Evolutionary conservation across 768 basidiomycete genomes (phyloP).

Genomic region (Galerina marginata): DNA sequence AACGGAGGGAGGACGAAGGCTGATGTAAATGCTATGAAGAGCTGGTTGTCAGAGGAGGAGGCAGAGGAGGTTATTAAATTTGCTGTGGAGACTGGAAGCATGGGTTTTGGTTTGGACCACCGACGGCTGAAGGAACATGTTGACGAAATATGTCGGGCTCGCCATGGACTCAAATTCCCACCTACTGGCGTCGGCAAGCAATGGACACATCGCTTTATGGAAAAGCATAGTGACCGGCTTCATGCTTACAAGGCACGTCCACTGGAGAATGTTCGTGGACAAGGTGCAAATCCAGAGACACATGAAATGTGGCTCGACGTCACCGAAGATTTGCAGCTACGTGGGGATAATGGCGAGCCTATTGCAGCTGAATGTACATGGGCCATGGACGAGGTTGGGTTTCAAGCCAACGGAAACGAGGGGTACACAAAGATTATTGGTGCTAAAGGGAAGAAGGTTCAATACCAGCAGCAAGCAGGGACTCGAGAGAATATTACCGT

Average conservation of each 20-base stretch:
- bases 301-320: no score
- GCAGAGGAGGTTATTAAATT: conserved; percentile 33
- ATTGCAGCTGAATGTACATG: no score
- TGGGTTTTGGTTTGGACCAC: conserved; percentile 41
- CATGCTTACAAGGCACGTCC: no score
- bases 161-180: conserved; percentile 33
- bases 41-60: conserved; percentile 29
- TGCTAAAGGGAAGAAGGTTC: no score
- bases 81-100: conserved; percentile 31
- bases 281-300: no score
- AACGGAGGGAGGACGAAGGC: conserved; percentile 7
- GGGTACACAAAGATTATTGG: no score
- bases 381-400: no score
- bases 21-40: conserved; percentile 7
- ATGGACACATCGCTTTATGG: conserved; percentile 39
- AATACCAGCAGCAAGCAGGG: conserved; percentile 38
- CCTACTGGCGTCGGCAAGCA: conserved; percentile 38
- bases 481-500: conserved; percentile 44
- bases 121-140: conserved; percentile 36
- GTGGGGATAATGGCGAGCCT: no score
- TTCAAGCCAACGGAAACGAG: no score
- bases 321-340: no score
- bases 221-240: no score
- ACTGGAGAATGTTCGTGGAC: no score
- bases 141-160: conserved; percentile 33